These are phyloP conservation scores for Rhododendron simsii DNA, from an alignment of 148 eudicot genomes.

Conservation along the genomic window DNA sequence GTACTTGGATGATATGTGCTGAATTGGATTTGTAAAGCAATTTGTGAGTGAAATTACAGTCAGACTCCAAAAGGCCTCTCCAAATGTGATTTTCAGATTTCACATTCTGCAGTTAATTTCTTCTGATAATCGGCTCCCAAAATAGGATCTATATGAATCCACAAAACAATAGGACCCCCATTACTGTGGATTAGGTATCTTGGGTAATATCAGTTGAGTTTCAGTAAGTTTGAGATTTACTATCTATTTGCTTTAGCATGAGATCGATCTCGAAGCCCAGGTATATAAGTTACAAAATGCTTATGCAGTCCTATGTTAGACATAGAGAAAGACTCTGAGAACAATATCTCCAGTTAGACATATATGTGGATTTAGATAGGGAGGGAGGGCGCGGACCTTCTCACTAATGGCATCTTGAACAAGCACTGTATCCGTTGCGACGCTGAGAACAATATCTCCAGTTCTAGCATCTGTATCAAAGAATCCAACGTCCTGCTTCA, in stretches of 20 bases:
- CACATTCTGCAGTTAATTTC: no score
- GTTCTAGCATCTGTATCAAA: slow-evolving; percentile 99
- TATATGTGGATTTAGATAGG: not conserved
- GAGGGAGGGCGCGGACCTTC: slow-evolving; percentile 45
- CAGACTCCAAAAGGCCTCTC: no score
- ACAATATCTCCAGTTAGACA: no score
- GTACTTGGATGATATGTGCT: no score
- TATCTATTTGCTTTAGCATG: not conserved
- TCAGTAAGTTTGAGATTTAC: not conserved
- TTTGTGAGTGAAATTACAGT: no score
- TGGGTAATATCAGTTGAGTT: not conserved
- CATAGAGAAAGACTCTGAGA: no score
- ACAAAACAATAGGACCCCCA: not conserved
- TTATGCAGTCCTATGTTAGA: not conserved
- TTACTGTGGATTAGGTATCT: not conserved
- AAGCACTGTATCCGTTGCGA: slow-evolving; percentile 91
- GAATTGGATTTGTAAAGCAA: no score
- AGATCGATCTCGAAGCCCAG: no score
- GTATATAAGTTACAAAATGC: not conserved
- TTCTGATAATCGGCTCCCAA: no score
- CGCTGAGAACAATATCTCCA: slow-evolving; percentile 89
- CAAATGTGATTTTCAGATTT: no score
- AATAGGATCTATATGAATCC: no score
- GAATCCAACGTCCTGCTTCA: slow-evolving; percentile 94
- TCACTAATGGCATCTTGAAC: slow-evolving; percentile 99